These are phyloP conservation scores for Arabidopsis thaliana DNA, from an alignment of 345 rosid species.

Conservation along the genomic window TAIR10.1 NC_003071.7:8482501-8483000, in stretches of 20 bases:
- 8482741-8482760: not conserved
- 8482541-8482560: slow-evolving; percentile 96
- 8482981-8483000: not conserved
- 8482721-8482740: slow-evolving; percentile 62
- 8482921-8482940: not conserved
- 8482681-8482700: slow-evolving; percentile 87
- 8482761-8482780: slow-evolving; percentile 32
- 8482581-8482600: slow-evolving; percentile 89
- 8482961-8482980: slow-evolving; percentile 16
- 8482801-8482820: slow-evolving; percentile 98
- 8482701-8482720: slow-evolving; percentile 83
- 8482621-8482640: slow-evolving; percentile 85
- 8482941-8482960: not conserved
- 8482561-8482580: slow-evolving; percentile 91
- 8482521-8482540: slow-evolving; percentile 64
- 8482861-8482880: slow-evolving; percentile 93
- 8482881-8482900: slow-evolving; percentile 8
- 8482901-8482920: not conserved
- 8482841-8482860: slow-evolving; percentile 97
- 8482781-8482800: slow-evolving; percentile 54
- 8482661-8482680: slow-evolving; percentile 68
- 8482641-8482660: slow-evolving; percentile 72
- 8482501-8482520: not conserved
- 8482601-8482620: slow-evolving; percentile 95
- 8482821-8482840: slow-evolving; percentile 97